Evolutionary conservation across 148 eudicot species (phyloP), one percentile per base, ranked within the genome.

Genomic region (Cornus suecica): DNA sequence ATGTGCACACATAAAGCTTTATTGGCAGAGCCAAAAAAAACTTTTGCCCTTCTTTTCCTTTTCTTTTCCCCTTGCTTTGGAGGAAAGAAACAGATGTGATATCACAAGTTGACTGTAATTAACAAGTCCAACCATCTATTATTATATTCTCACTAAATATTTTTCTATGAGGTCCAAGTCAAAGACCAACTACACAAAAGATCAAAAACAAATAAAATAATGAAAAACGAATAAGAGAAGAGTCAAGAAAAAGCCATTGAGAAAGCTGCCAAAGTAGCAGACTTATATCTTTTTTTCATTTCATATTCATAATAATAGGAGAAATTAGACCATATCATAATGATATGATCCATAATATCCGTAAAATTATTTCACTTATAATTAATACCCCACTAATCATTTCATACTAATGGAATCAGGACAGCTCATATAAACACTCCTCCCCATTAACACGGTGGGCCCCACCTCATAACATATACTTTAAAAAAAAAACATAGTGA

Each of bases 341-440:
- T 13, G 18, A 48, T 48, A 11, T 14, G 20, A 48, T 48, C 54
- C 30, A 13, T 65, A 65, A n/a, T n/a, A n/a, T n/a, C n/a, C n/a
- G n/a, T n/a, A n/a, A n/a, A n/a, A n/a, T n/a, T n/a, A n/a, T n/a
- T n/a, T n/a, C n/a, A n/a, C n/a, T n/a, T n/a, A n/a, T n/a, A n/a
- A n/a, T n/a, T n/a, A n/a, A n/a, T n/a, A n/a, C n/a, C n/a, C n/a
- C 20, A 13, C 28, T 65, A 65, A 27, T 65, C 67, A 65, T 65
- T 65, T 65, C 67, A 65, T 65, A 37, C 42, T 37, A 65, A 65
- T 26, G 2, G 32, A 13, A 65, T 65, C 67, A 65, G 27, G 66
- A 27, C 65, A 61, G 25, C 29, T 8, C 65, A 24, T 61, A 48
- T 1, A 0, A 48, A 48, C 20, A 16, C 45, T 41, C 4, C 45